Evolutionary conservation across 164 flowering plant species (phyloP).

Genomic region (Berberis vulgaris): DNA sequence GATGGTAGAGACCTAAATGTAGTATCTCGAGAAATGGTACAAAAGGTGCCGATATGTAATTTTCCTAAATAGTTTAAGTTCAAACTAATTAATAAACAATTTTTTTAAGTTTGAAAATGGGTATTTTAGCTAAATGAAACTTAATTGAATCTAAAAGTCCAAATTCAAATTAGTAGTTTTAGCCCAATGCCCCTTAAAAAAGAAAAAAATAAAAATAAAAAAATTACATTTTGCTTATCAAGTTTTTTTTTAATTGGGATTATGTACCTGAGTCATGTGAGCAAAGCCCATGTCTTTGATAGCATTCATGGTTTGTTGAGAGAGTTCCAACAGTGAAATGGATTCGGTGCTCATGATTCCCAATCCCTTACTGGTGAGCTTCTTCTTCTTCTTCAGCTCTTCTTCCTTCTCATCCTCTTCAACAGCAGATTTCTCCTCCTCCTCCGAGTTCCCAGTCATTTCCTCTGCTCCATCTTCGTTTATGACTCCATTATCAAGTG

Average conservation of each 20-base stretch:
- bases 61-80: neutral
- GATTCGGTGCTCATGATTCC: conserved; percentile 81
- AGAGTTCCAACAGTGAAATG: conserved; percentile 40
- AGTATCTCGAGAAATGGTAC: neutral
- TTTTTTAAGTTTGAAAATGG: no score
- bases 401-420: conserved; percentile 7
- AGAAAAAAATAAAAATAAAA: neutral
- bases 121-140: no score
- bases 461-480: conserved; percentile 6
- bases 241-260: no score
- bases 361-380: conserved; percentile 18
- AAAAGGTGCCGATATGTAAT: neutral
- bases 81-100: neutral
- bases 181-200: neutral
- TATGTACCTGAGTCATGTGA: conserved; percentile 76
- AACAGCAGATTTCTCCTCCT: conserved; percentile 3
- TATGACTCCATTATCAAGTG: neutral
- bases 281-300: conserved; percentile 65
- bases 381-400: conserved; percentile 7
- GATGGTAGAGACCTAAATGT: neutral
- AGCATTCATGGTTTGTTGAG: conserved; percentile 64
- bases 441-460: neutral
- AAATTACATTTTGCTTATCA: neutral
- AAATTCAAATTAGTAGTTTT: neutral
- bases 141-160: neutral